Evolutionary conservation across 495 filamentous ascomycete species (phyloP), one percentile per base, ranked within the genome.

Genomic region (Penicillium waksmanii): DNA sequence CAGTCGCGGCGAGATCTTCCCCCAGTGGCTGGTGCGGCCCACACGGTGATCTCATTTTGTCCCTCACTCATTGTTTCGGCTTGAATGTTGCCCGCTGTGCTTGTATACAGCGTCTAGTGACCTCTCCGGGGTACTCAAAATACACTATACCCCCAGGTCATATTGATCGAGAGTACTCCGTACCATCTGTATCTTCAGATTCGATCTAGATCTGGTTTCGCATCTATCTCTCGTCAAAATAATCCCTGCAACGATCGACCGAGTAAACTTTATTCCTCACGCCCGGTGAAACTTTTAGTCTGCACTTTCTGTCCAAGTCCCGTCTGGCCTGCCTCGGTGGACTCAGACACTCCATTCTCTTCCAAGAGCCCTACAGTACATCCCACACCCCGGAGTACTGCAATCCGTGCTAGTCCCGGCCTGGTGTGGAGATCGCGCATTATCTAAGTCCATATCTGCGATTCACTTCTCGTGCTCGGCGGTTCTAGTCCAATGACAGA

Each of bases 241-340:
- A 44, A 19, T 44, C 17, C 42, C 17, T 44, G 15, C 42, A 44
- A 44, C 4, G 42, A 44, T 44, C 42, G 42, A 44, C 36, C 42
- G 17, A 8, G 15, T 27, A 48, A 48, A 27, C 19, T 48, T 27
- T 27, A 48, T 27, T 18, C 46, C 2, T 48, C 46, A 12, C 19
- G 19, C 46, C 11, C 46, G 46, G 46, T 48, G 46, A 48, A 48
- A 48, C 46, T 48, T 48, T 48, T 48, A 44, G 42, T 48, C 46
- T 12, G 46, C 7, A 48, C 3, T 2, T 6, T 11, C n/a, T n/a
- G n/a, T n/a, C n/a, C n/a, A n/a, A n/a, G 44, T 25, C 13, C 3
- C 8, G 9, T 38, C 36, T 9, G 10, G 21, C 21, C 8, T 12
- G 21, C 11, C 21, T 27, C 21, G 46, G 46, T 27, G 18, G 10